A percentile compares a stretch with the other conserved stretches of the same genome.
Conservation (phyloP, 2,329 filamentous ascomycete genomes). For the Phyllosticta paracitricarpa region DNA sequence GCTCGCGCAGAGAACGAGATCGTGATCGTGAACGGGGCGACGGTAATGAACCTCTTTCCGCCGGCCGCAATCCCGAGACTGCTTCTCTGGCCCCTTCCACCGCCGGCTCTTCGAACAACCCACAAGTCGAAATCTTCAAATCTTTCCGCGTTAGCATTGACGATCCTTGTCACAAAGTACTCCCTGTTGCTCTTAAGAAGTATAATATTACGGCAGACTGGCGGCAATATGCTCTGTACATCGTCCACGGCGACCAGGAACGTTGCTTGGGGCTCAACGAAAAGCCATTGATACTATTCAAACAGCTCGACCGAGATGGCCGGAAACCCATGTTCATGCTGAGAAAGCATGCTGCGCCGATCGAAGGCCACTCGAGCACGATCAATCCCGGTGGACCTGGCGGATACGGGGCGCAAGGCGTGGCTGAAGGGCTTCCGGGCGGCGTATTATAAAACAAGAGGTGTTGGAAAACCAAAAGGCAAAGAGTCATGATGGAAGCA, state of each 20-base stretch:
- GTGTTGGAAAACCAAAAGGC: background rate
- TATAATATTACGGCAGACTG: constrained; percentile 98
- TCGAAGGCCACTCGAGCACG: constrained; percentile 35
- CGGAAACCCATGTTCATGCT: constrained; percentile 99
- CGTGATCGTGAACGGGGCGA: constrained; percentile 3
- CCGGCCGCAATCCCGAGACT: constrained; percentile 20
- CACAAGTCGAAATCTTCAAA: constrained; percentile 89
- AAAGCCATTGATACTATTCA: constrained; percentile 90
- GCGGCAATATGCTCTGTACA: constrained; percentile 95
- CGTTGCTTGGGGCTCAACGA: constrained; percentile 85
- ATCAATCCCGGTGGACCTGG: constrained; percentile 26
- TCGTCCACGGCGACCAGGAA: constrained; percentile 98
- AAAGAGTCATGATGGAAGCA: background rate
- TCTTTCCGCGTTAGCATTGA: constrained; percentile 97
- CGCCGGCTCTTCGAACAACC: constrained; percentile 26
- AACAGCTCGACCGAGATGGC: constrained; percentile 92
- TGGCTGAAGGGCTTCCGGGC: constrained; percentile 1
- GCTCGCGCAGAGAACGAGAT: constrained; percentile 1
- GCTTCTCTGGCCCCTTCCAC: constrained; percentile 12
- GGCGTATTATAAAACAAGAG: constrained; percentile 4
- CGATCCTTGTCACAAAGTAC: constrained; percentile 92
- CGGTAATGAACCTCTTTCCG: constrained; percentile 24
- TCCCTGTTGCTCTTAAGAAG: constrained; percentile 90
- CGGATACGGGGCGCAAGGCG: constrained; percentile 3
- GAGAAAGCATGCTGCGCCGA: constrained; percentile 51